phyloP scores from a whole-genome alignment of 352 stramenopile species.

The Phytopythium vexans region DNA sequence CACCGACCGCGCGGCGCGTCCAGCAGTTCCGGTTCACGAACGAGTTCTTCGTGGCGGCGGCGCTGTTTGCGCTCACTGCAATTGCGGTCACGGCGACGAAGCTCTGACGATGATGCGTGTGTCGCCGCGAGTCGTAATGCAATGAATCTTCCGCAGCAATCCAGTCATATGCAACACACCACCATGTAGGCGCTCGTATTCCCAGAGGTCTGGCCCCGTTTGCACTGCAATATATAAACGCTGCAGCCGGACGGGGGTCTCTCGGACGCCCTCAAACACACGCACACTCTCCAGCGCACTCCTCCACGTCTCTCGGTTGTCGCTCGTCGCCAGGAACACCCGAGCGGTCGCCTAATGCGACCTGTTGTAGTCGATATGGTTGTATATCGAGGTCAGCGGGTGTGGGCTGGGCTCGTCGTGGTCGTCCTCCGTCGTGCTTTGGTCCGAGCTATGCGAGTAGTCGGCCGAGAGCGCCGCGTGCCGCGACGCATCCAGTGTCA shows the following conservation, averaged over 20 bases:
- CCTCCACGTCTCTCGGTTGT: too few relatives aligned
- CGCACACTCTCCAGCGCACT: neutral
- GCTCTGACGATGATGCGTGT: neutral
- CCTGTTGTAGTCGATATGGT: constrained; percentile 15
- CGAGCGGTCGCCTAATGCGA: neutral
- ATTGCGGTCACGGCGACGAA: neutral
- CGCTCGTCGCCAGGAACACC: too few relatives aligned
- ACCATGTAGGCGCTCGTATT: too few relatives aligned
- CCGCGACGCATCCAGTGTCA: constrained; percentile 32
- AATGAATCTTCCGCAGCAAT: too few relatives aligned
- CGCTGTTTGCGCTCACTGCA: neutral
- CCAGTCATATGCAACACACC: too few relatives aligned
- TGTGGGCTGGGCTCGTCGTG: constrained; percentile 34
- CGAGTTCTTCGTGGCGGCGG: constrained; percentile 31
- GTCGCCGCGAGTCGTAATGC: too few relatives aligned
- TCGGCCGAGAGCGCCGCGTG: constrained; percentile 28
- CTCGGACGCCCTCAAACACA: too few relatives aligned
- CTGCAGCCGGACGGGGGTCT: too few relatives aligned
- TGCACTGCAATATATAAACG: too few relatives aligned
- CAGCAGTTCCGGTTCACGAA: constrained; percentile 37
- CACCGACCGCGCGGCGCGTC: neutral
- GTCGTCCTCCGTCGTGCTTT: constrained; percentile 17
- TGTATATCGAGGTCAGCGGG: constrained; percentile 51
- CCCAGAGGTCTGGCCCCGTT: too few relatives aligned
- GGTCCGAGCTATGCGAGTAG: constrained; percentile 33